phyloP scores from a whole-genome alignment of 345 rosid species.

The Hibiscus tridactylites region DNA sequence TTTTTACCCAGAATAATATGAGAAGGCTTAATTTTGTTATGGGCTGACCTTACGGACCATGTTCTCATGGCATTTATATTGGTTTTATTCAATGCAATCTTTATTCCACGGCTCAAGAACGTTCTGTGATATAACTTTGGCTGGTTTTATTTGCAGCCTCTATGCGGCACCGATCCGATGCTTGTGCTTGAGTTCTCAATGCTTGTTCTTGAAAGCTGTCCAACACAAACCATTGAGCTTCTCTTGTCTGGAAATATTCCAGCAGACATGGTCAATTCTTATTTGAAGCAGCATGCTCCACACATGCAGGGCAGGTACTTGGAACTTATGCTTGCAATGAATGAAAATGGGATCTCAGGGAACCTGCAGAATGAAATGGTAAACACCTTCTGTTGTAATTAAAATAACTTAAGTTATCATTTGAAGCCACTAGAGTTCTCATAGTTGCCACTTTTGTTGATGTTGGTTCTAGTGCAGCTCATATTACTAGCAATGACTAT shows the following conservation, averaged over 20 bases:
- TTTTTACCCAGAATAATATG: not conserved
- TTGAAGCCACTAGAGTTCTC: not conserved
- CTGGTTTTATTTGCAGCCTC: conserved; percentile 57
- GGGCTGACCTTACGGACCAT: not conserved
- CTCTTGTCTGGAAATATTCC: conserved; percentile 89
- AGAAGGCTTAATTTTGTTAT: not conserved
- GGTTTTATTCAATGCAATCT: not conserved
- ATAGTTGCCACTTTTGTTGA: not conserved
- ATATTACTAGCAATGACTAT: conserved; percentile 5
- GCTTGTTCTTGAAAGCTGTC: conserved; percentile 89
- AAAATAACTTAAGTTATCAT: not conserved
- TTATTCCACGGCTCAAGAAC: conserved; percentile 1
- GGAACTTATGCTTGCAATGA: conserved; percentile 93
- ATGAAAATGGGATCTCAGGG: conserved; percentile 81
- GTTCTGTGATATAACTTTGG: not conserved
- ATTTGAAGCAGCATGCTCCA: conserved; percentile 93
- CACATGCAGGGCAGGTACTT: conserved; percentile 90
- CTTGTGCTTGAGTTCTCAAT: conserved; percentile 93
- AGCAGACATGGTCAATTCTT: conserved; percentile 93
- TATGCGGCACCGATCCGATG: conserved; percentile 85
- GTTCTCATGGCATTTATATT: not conserved
- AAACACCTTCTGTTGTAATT: not conserved
- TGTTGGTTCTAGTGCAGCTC: not conserved
- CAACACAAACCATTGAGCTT: conserved; percentile 80
- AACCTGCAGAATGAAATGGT: conserved; percentile 99